These are phyloP conservation scores for Paralagenidium karlingii DNA, from an alignment of 352 stramenopile species.

Conservation along the genomic window DNA sequence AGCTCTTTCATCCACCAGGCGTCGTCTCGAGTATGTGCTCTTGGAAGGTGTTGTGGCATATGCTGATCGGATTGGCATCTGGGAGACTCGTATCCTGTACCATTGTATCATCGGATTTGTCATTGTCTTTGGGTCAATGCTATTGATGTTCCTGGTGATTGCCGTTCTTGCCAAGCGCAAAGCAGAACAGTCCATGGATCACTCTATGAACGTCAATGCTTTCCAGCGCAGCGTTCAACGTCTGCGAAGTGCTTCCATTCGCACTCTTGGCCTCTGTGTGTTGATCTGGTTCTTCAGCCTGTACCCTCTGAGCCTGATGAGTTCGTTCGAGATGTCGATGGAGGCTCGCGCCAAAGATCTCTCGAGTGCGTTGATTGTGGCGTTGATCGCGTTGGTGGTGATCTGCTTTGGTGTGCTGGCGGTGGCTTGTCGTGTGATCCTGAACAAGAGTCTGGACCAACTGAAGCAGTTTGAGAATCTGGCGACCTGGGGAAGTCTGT, in stretches of 20 bases:
- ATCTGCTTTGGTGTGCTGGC: constrained; percentile 25
- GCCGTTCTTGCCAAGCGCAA: constrained; percentile 37
- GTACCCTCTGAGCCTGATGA: constrained; percentile 47
- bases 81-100: constrained; percentile 27
- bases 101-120: constrained; percentile 22
- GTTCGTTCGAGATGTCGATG: constrained; percentile 61
- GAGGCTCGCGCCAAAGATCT: constrained; percentile 21
- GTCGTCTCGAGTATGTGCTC: constrained; percentile 44
- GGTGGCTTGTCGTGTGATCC: constrained; percentile 31
- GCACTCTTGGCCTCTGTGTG: constrained; percentile 38
- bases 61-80: constrained; percentile 31
- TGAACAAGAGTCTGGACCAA: constrained; percentile 37
- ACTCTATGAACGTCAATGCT: constrained; percentile 7
- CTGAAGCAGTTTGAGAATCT: constrained; percentile 43
- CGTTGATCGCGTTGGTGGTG: constrained; percentile 25
- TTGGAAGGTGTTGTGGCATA: constrained; percentile 42
- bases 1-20: not conserved
- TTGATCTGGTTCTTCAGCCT: constrained; percentile 51
- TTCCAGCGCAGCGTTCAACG: not conserved
- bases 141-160: constrained; percentile 33
- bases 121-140: constrained; percentile 20
- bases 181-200: constrained; percentile 26
- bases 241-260: constrained; percentile 43
- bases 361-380: constrained; percentile 18
- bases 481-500: constrained; percentile 47